Percentiles rank a stretch among this genome's conserved stretches.
Conservation (phyloP, 2,329 filamentous ascomycete species). For the Trichoderma aggressivum region DNA sequence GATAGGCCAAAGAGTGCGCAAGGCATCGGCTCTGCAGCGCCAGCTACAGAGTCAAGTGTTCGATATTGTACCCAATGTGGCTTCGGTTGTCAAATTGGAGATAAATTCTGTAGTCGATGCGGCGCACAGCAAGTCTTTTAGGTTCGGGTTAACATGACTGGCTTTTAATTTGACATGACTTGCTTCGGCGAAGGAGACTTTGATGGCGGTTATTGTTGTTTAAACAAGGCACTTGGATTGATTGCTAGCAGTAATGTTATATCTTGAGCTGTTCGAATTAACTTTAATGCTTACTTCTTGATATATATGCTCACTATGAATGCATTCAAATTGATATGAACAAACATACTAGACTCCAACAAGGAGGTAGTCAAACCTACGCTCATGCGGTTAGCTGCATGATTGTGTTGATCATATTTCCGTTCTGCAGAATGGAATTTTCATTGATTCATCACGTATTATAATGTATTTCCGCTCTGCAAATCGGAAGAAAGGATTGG, state of each 20-base stretch:
- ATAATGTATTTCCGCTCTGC: neutral
- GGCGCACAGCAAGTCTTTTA: neutral
- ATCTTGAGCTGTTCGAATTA: neutral
- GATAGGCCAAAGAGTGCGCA: neutral
- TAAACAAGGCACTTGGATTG: neutral
- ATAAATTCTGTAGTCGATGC: neutral
- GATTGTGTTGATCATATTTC: neutral
- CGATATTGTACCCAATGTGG: conserved; percentile 1
- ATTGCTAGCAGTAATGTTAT: neutral
- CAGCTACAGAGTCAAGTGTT: neutral
- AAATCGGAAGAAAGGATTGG: neutral
- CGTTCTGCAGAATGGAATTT: neutral
- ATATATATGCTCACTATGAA: neutral
- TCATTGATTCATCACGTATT: neutral
- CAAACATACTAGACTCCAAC: neutral
- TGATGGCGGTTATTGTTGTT: neutral
- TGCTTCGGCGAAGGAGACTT: neutral
- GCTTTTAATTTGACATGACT: neutral
- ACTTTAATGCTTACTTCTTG: neutral
- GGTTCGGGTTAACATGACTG: neutral
- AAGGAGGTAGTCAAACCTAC: neutral
- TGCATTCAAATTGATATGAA: neutral
- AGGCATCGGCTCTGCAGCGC: neutral
- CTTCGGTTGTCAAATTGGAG: neutral
- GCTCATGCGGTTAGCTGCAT: neutral